Evolutionary conservation across 116 monocot species (phyloP).

Genomic region (Iris pallida): DNA sequence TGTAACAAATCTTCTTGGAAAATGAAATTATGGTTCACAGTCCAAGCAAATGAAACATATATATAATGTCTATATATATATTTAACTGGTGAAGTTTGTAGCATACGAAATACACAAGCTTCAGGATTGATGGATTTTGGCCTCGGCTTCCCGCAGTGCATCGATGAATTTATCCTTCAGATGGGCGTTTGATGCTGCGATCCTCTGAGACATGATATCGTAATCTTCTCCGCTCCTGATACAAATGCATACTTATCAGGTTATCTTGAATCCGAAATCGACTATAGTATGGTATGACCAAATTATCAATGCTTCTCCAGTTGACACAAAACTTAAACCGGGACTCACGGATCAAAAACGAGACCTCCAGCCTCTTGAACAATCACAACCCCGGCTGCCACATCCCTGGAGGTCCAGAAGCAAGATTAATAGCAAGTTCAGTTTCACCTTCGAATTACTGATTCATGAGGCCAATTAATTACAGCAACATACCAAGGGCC

Average conservation of each 20-base stretch:
- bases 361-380: constrained; percentile 86
- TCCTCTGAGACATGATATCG: constrained; percentile 64
- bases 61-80: neutral
- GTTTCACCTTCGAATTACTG: neutral
- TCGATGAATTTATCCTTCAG: constrained; percentile 63
- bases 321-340: neutral
- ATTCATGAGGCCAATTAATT: neutral
- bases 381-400: constrained; percentile 42
- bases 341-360: constrained; percentile 91
- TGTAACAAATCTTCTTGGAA: no score
- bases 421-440: constrained; percentile 5
- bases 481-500: constrained; percentile 75
- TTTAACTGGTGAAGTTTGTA: constrained; percentile 5
- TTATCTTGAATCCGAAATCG: no score
- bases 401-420: constrained; percentile 8
- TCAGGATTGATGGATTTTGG: neutral
- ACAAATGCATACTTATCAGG: constrained; percentile 3
- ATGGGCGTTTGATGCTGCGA: constrained; percentile 76
- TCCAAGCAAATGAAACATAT: no score
- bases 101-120: neutral
- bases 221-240: constrained; percentile 68
- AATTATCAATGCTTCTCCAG: neutral
- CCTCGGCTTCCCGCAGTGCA: constrained; percentile 37
- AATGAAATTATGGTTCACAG: no score
- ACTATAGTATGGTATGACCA: neutral